Evolutionary conservation across 1,284 basidiomycete genomes (phyloP), one percentile per base, ranked within the genome.

Genomic region (Rhodotorula mucilaginosa): DNA sequence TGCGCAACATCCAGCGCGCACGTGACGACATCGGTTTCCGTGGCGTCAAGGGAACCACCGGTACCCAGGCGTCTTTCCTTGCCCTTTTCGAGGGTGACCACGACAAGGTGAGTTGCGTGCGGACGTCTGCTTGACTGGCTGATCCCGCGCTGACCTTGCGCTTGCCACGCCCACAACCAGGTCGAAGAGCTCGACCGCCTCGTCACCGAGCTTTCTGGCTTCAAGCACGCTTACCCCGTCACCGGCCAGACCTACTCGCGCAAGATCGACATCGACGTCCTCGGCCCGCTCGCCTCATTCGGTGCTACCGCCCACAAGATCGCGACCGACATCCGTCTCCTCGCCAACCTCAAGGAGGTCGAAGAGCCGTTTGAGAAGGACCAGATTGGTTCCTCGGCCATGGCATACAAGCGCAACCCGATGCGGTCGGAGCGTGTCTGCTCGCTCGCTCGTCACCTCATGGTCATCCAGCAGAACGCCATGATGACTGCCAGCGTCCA

Each of bases 331-430:
- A 89, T 97, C 78, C 87, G 94, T 49, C 84, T 97, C 51, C 84
- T 97, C 62, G 94, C 94, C 18, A 94, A 93, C 82, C 83, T 99
- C 73, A 98, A 99, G 86, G 97, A 99, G 87, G 85, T 99, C 61
- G 97, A 99, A 83, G 97, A 99, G 81, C 97, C 97, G 0, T 99
- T 99, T 81, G 97, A 99, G 82, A 92, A 93, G 75, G 96, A 96
- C 65, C 97, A 99, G 84, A 99, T 99, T 77, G 97, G 97, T n/a
- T 81, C 80, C 72, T 80, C 76, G n/a, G 77, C 74, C 21, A 99
- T 99, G 96, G 96, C 97, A 3, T 99, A 99, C 88, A 99, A 99
- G 85, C 88, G 97, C 72, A 99, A 99, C 83, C 97, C 97, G 2
- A 99, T 99, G 97, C 92, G 97, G 68, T 95, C 88, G 72, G 97